phyloP scores from a whole-genome alignment of 1,284 basidiomycete species.

The Papiliotrema terrestris region DNA sequence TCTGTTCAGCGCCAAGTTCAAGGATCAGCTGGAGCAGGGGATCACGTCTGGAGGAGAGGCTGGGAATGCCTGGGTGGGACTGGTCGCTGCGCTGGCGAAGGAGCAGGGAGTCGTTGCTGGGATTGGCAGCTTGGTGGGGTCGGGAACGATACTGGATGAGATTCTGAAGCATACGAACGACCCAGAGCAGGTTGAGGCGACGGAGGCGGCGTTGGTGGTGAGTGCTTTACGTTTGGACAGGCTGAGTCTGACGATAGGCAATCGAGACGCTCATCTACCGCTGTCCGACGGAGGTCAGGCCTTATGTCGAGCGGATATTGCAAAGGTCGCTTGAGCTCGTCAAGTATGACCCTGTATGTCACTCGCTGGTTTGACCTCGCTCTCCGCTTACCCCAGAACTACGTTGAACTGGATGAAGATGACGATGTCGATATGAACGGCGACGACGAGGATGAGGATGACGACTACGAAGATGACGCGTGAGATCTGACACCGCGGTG shows the following conservation, averaged over 20 bases:
- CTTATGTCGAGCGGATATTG: constrained; percentile 67
- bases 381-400: constrained; percentile 63
- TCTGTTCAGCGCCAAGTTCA: constrained; percentile 26
- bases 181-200: constrained; percentile 37
- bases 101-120: constrained; percentile 17
- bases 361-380: not conserved
- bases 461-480: constrained; percentile 66
- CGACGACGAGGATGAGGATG: constrained; percentile 47
- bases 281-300: constrained; percentile 74
- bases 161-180: constrained; percentile 31
- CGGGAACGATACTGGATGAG: constrained; percentile 21
- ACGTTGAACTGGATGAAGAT: constrained; percentile 60
- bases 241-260: constrained; percentile 53
- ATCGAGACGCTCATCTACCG: constrained; percentile 78
- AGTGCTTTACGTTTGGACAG: not conserved
- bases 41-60: constrained; percentile 23
- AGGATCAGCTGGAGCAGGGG: constrained; percentile 24
- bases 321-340: constrained; percentile 70
- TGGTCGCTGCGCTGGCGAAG: constrained; percentile 34
- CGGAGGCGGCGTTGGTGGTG: constrained; percentile 40
- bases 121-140: constrained; percentile 21
- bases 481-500: constrained; percentile 58
- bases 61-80: constrained; percentile 32
- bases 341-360: constrained; percentile 84
- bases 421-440: constrained; percentile 45